Conservation (phyloP, 2,329 filamentous ascomycete species). For the Botrytis deweyae region DNA sequence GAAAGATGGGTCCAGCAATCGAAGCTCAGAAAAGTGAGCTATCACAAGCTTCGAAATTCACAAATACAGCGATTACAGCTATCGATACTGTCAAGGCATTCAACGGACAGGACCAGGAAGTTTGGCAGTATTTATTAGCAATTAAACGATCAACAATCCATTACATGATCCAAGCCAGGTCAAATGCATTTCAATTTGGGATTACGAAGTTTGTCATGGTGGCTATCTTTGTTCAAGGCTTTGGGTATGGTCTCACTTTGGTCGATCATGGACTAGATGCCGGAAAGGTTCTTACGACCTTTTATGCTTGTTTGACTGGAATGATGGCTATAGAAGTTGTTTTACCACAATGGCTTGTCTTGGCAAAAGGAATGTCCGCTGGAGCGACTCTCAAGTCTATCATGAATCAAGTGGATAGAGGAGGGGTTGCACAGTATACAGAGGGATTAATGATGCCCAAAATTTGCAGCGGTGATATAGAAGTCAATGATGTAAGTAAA, state of each 20-base stretch:
- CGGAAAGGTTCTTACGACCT: constrained; percentile 75
- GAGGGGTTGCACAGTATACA: constrained; percentile 35
- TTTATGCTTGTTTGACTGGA: constrained; percentile 77
- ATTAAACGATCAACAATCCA: constrained; percentile 58
- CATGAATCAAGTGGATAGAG: constrained; percentile 39
- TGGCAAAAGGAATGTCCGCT: constrained; percentile 78
- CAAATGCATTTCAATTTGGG: constrained; percentile 70
- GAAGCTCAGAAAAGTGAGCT: constrained; percentile 67
- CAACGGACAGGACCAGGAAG: constrained; percentile 71
- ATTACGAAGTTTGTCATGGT: constrained; percentile 73
- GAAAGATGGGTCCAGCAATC: constrained; percentile 63
- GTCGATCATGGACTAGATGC: constrained; percentile 58
- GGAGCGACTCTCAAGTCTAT: constrained; percentile 59
- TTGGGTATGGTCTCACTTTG: constrained; percentile 80
- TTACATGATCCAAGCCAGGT: constrained; percentile 67
- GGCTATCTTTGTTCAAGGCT: constrained; percentile 80
- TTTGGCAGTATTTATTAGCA: constrained; percentile 60
- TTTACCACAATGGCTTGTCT: constrained; percentile 71
- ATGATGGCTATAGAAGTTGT: constrained; percentile 73
- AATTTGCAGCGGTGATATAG: constrained; percentile 64
- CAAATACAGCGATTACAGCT: constrained; percentile 65
- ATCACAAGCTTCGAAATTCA: constrained; percentile 67
- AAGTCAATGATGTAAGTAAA: constrained; percentile 62
- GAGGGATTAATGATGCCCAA: constrained; percentile 40
- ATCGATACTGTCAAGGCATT: constrained; percentile 88